phyloP scores from a whole-genome alignment of 139 green algal species.

The Tetraselmis striata region DNA sequence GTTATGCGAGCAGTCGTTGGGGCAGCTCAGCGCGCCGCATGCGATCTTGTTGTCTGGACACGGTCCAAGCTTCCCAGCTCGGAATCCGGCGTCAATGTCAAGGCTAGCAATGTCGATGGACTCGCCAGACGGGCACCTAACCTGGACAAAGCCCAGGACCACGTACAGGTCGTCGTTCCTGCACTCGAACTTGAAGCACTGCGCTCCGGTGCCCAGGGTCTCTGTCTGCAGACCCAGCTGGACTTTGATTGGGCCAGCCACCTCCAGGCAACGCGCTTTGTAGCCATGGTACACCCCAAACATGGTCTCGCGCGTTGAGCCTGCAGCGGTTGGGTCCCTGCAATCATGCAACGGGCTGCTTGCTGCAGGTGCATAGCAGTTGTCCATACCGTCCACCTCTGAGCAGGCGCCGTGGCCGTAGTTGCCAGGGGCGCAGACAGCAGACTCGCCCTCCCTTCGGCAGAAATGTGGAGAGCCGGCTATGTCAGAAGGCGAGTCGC shows the following conservation, averaged over 20 bases:
- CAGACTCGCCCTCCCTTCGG: not conserved
- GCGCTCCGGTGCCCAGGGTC: not conserved
- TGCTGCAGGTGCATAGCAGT: not conserved
- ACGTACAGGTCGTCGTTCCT: not conserved
- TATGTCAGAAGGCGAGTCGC: not conserved
- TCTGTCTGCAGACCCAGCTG: not conserved
- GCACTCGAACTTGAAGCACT: not conserved
- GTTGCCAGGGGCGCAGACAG: not conserved
- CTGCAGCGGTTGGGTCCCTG: not conserved
- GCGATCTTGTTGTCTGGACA: not conserved
- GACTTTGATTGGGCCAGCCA: not conserved
- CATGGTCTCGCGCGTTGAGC: not conserved
- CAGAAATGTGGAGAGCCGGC: not conserved
- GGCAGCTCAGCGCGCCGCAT: not conserved
- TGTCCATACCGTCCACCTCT: not conserved
- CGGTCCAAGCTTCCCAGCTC: not conserved
- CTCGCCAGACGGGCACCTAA: not conserved
- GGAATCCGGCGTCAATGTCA: not conserved
- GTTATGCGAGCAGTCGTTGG: not conserved
- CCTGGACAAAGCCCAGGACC: not conserved
- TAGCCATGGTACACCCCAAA: not conserved
- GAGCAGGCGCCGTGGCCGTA: not conserved
- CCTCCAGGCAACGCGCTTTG: not conserved
- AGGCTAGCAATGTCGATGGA: not conserved
- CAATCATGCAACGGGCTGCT: not conserved